Percentiles rank a stretch among this genome's conserved stretches.
These are phyloP conservation scores for Botrytis fragariae DNA, from an alignment of 2,329 filamentous ascomycete species.

Conservation along the genomic window DNA sequence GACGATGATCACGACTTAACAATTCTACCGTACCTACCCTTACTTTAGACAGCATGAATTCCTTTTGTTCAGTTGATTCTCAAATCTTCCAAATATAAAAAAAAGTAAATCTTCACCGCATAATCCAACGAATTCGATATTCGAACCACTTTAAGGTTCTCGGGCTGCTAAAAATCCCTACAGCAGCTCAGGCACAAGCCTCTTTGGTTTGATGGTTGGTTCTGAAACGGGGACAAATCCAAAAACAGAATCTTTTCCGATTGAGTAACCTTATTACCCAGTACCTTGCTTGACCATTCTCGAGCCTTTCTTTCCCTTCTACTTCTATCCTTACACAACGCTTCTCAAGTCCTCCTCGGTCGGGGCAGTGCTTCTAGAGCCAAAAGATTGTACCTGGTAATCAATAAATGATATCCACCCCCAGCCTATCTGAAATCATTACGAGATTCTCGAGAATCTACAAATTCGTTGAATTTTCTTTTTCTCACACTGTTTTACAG, in stretches of 20 bases:
- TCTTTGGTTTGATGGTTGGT: conserved; percentile 1
- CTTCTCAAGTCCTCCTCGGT: neutral
- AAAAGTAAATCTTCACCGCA: neutral
- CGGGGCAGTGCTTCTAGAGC: conserved; percentile 5
- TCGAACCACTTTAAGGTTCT: neutral
- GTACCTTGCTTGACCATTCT: neutral
- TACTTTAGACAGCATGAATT: neutral
- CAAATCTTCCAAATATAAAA: neutral
- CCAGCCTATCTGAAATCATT: conserved; percentile 5
- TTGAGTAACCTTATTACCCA: neutral
- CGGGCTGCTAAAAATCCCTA: neutral
- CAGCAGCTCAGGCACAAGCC: conserved; percentile 7
- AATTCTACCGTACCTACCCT: neutral
- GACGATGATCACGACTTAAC: neutral
- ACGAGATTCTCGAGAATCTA: neutral
- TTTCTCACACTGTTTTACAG: neutral
- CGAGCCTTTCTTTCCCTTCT: neutral
- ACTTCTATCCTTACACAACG: neutral
- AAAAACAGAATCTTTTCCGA: neutral
- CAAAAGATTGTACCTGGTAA: neutral
- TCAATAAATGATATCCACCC: neutral
- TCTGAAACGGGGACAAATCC: neutral
- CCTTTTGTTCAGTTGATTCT: neutral
- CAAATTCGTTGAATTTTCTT: neutral
- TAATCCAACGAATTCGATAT: neutral